Base-by-base conservation (phyloP, 1,139 yeast species). In the Kodamaea alishanica region DNA sequence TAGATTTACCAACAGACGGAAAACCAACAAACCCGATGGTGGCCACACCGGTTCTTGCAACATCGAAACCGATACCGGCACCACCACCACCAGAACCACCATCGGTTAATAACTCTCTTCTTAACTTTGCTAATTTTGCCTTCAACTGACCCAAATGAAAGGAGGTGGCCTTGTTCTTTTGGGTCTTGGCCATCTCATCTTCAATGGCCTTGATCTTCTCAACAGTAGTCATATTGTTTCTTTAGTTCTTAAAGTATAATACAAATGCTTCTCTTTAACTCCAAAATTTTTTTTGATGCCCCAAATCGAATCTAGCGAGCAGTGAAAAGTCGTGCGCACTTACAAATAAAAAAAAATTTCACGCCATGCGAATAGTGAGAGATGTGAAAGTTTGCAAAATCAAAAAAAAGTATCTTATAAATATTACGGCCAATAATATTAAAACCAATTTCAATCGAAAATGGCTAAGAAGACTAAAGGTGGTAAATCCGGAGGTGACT, bases 1-100 rank as follows among this genome's bases (percentile, higher is more conserved):
- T 92, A 11, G 88, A 80, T 58, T 92, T 94, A 42, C 98, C 98
- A n/a, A 92, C 98, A 1, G 97, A 89, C 1, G 98, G 98, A 61
- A 92, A 92, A 9, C 99, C 99, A 37, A 92, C 96, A 60, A 90
- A 90, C 10, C 98, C 98, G 40, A 92, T 94, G 6, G 95, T 81
- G 5, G 97, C 97, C 7, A 86, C 96, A 66, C 98, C 98, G 0
- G 97, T 90, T 63, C 97, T 79, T 8, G 96, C 95, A 31, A 94
- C 98, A 67, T 92, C 99, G 64, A 92, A 92, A 5, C 98, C 98
- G 22, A 77, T 79, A 38, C 88, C 92, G 34, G 84, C 90, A 43
- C 95, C 95, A 35, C 96, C 96, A 30, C 97, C 95, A 32, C 74
- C 73, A 1, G 87, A 74, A 23, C 84, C 63, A 6, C 90, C 73